Percentiles rank a stretch among this genome's conserved stretches.
Evolutionary conservation across 331 rosid genomes (phyloP).

Genomic region (Quercus lobata): DNA sequence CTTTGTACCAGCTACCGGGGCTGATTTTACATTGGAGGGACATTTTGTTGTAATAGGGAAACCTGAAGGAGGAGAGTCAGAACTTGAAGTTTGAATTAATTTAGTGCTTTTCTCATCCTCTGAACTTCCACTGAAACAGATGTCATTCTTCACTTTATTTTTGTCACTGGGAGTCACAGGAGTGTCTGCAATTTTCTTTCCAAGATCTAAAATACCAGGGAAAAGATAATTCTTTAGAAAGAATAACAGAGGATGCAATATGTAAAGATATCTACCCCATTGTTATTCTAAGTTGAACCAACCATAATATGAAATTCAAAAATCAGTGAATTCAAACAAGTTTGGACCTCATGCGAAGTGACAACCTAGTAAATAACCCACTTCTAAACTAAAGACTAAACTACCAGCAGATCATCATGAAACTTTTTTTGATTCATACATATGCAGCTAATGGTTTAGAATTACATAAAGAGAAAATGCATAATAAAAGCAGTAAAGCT

Average conservation of each 20-base stretch:
- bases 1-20: conserved; percentile 50
- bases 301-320: background rate
- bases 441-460: background rate
- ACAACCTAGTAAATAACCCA: background rate
- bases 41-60: conserved; percentile 31
- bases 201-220: conserved; percentile 36
- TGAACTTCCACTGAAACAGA: background rate
- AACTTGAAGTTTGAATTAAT: conserved; percentile 14
- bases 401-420: background rate
- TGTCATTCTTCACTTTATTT: conserved; percentile 35
- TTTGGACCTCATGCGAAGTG: background rate
- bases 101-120: conserved; percentile 36
- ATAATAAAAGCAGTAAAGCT: conserved; percentile 2
- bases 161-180: conserved; percentile 25
- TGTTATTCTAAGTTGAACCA: background rate
- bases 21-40: conserved; percentile 34
- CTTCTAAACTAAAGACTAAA: background rate
- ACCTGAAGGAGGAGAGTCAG: conserved; percentile 31
- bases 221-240: conserved; percentile 10
- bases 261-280: background rate
- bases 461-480: background rate
- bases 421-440: background rate
- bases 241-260: background rate
- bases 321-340: background rate
- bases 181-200: conserved; percentile 32